Conservation (phyloP, 2,329 filamentous ascomycete species). For the Diaporthe destruens region DNA sequence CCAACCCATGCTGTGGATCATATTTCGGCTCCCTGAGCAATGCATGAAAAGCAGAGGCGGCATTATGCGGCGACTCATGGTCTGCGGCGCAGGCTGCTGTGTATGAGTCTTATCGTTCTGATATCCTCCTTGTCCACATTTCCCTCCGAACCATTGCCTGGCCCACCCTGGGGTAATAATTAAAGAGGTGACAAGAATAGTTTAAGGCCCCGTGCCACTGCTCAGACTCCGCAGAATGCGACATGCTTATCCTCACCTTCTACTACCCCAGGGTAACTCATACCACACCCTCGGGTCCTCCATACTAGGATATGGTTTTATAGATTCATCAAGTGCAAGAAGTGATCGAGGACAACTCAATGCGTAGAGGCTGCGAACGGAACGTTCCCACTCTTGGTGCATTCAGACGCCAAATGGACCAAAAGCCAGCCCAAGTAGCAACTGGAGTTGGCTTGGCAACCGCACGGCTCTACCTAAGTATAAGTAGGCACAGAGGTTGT, state of each 20-base stretch:
- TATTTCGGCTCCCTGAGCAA: slow-evolving; percentile 26
- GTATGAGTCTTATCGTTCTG: neutral
- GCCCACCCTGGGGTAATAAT: too few relatives aligned
- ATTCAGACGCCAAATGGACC: neutral
- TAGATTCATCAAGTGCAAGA: neutral
- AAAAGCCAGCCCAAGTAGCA: too few relatives aligned
- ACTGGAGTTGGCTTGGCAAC: too few relatives aligned
- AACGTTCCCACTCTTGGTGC: neutral
- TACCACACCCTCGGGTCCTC: neutral
- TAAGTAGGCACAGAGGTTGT: neutral
- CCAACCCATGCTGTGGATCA: slow-evolving; percentile 12
- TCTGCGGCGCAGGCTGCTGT: neutral
- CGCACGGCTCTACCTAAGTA: too few relatives aligned
- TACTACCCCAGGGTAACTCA: neutral
- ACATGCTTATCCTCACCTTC: neutral
- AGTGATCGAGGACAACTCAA: too few relatives aligned
- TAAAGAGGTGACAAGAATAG: neutral
- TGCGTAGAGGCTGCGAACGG: neutral
- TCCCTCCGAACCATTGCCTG: neutral
- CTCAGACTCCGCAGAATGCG: neutral
- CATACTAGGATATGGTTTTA: neutral
- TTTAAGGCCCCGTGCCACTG: neutral
- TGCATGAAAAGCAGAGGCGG: slow-evolving; percentile 7
- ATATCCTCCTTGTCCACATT: slow-evolving; percentile 17
- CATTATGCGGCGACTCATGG: slow-evolving; percentile 19